Evolutionary conservation across 495 filamentous ascomycete genomes (phyloP).

Genomic region (Podospora conica): DNA sequence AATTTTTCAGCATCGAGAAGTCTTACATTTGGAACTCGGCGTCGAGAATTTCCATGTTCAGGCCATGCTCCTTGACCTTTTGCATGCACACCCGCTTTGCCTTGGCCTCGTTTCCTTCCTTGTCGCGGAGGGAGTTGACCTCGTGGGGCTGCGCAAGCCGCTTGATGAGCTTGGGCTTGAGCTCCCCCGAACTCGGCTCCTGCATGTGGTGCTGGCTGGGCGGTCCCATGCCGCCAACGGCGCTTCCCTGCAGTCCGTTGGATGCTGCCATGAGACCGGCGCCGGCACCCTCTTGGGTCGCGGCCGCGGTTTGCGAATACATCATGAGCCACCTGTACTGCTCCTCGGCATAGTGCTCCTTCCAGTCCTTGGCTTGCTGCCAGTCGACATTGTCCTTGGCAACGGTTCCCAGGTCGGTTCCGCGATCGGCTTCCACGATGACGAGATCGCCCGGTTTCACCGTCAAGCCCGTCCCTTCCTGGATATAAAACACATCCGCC

Average conservation of each 20-base stretch:
- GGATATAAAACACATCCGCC: conserved; percentile 93
- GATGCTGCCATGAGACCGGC: conserved; percentile 51
- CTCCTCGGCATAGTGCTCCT: conserved; percentile 83
- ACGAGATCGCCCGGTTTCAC: conserved; percentile 89
- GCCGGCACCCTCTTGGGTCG: conserved; percentile 49
- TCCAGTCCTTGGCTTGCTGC: conserved; percentile 76
- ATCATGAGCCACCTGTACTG: conserved; percentile 97
- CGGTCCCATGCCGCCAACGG: conserved; percentile 68
- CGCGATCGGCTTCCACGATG: conserved; percentile 94
- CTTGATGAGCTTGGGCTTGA: conserved; percentile 95
- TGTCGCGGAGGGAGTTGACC: conserved; percentile 77
- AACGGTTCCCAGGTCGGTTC: conserved; percentile 93
- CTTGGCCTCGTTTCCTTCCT: conserved; percentile 96
- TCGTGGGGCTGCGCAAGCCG: conserved; percentile 87
- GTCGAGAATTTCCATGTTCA: conserved; percentile 97
- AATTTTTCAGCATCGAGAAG: background rate
- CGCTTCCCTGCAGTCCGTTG: conserved; percentile 57
- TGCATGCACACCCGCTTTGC: conserved; percentile 93
- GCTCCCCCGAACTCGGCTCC: conserved; percentile 64
- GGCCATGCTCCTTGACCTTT: conserved; percentile 87
- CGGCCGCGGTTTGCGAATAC: conserved; percentile 75
- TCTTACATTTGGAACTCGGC: conserved; percentile 98
- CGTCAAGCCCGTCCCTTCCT: conserved; percentile 86
- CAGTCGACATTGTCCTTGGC: conserved; percentile 75
- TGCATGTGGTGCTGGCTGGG: conserved; percentile 66